Conservation (phyloP, 495 filamentous ascomycete genomes). For the Staphylotrichum tortipilum region DNA sequence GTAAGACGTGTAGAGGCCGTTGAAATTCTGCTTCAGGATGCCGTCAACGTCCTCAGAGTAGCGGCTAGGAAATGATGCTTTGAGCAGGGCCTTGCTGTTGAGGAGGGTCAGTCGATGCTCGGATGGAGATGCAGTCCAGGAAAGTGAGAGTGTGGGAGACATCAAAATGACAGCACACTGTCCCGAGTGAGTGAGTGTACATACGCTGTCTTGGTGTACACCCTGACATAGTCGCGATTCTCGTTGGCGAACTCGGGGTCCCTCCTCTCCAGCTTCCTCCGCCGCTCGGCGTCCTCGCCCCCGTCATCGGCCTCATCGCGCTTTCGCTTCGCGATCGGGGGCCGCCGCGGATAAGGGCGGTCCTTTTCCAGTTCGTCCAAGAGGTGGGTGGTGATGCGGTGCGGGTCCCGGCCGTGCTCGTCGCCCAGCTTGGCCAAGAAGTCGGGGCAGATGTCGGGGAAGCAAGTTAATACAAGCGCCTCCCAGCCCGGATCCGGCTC, state of each 20-base stretch:
- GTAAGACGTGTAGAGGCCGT: constrained; percentile 26
- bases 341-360: constrained; percentile 24
- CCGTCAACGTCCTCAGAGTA: constrained; percentile 15
- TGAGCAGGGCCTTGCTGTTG: constrained; percentile 19
- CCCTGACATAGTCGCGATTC: constrained; percentile 1
- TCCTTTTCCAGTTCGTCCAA: constrained; percentile 30
- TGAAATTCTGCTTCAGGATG: constrained; percentile 7
- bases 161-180: too few species aligned
- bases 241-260: not conserved
- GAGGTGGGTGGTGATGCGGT: constrained; percentile 18
- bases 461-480: constrained; percentile 19
- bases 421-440: constrained; percentile 15
- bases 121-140: too few species aligned
- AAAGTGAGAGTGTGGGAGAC: too few species aligned
- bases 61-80: constrained; percentile 16
- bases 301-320: constrained; percentile 16
- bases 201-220: constrained; percentile 13
- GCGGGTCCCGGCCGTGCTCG: constrained; percentile 11
- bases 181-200: too few species aligned
- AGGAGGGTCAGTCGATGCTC: not conserved
- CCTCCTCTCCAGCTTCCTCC: constrained; percentile 5
- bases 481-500: constrained; percentile 5
- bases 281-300: constrained; percentile 8
- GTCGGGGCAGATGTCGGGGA: constrained; percentile 34
- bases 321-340: constrained; percentile 30